Evolutionary conservation across 176 grass and related monocot species (phyloP), one percentile per base, ranked within the genome.

Genomic region (Urochloa ruziziensis): DNA sequence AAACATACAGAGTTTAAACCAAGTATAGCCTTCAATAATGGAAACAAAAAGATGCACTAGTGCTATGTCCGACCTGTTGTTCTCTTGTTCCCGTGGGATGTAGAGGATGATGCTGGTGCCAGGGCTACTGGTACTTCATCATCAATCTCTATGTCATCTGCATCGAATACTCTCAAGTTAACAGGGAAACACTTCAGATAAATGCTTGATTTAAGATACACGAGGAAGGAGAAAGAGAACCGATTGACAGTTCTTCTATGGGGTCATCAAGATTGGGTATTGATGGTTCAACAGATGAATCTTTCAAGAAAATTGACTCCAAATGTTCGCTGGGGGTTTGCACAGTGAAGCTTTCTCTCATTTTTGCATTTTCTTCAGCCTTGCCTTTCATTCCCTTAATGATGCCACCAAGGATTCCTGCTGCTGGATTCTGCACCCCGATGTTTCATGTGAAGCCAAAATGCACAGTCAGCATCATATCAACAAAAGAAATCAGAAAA

Each of bases 71-170:
- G 81, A 91, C 91, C 85, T 91, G 64, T 67, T 80, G 73, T 80
- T 71, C 82, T 91, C 82, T 86, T 90, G 67, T 80, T 81, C 74
- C 84, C 16, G 51, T 78, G 75, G 70, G 77, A 88, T 56, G 65
- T 44, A 65, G 91, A 94, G 34, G 86, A 86, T 24, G 92, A 89
- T 88, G 90, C 71, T 71, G 63, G 73, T 63, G 56, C 44, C n/a
- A 47, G 59, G 13, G 73, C 51, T 49, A 77, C 12, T 54, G 91
- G 63, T 33, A 85, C 72, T 14, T 86, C 73, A 88, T 98, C 91
- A 78, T 98, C 96, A 85, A 98, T 98, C 48, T 86, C 84, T 29
- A 98, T 93, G 87, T 98, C 96, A 87, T 98, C 96, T 98, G 85
- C 88, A 86, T 72, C 83, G 46, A 83, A 68, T 83, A 60, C 4